Base-by-base conservation (phyloP, 2,329 filamentous ascomycete genomes). In the Aurifilum marmelostoma region DNA sequence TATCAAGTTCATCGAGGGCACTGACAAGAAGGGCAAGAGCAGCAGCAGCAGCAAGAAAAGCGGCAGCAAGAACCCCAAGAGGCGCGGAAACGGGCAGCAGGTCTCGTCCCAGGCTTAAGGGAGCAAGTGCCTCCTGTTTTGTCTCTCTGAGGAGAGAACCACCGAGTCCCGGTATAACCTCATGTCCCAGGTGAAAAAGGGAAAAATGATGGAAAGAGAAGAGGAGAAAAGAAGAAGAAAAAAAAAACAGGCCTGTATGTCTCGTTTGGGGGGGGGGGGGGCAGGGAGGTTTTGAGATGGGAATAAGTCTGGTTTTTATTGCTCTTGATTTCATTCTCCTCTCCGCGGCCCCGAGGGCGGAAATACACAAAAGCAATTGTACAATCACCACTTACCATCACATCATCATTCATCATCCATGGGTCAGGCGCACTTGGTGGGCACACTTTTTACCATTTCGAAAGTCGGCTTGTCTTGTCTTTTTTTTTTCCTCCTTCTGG, bases 1-100 rank as follows among this genome's bases (percentile, higher is more conserved):
- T 54, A 85, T 99, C 77, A 93, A 92, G 80, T 98, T 95, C 80
- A 98, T 99, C 74, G 96, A 98, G 80, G 95, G 94, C 58, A 83
- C 80, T 21, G 86, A 89, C 66, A 81, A 83, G 71, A 83, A 85
- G 75, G 81, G 82, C 72, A 81, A 81, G 75, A 80, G 80, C 67
- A 79, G 67, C 63, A 63, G 41, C 43, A 47, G 43, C 43, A 47
- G 67, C 14, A 59, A 66, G 54, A 71, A 71, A 67, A 60, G 65
- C 34, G 69, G 65, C 29, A 74, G 77, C n/a, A 90, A 89, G 81
- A 88, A 89, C 78, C 83, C 84, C 63, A 77, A 82, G 65, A 83
- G 84, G 37, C 83, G 82, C 72, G 88, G 87, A 72, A 63, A 63
- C 41, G 68, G 66, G 1, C 59, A 58, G 37, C 66, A 69, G 47